Percentiles rank a stretch among this genome's conserved stretches.
Conservation (phyloP, 805 yeast genomes). For the Suhomyces vadensis region DNA sequence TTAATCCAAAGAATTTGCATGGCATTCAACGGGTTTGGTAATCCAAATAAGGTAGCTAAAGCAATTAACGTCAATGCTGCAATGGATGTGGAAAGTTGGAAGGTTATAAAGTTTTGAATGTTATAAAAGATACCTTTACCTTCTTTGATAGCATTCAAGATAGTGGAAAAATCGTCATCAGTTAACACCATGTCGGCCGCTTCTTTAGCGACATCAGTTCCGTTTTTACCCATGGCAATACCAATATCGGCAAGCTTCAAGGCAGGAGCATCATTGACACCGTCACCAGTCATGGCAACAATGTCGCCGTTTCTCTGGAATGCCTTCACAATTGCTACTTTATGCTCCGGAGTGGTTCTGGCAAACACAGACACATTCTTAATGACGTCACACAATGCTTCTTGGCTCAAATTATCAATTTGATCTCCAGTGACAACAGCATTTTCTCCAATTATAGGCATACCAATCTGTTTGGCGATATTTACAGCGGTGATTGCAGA, state of each 20-base stretch:
- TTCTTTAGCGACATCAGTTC: constrained; percentile 98
- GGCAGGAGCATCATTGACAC: constrained; percentile 99
- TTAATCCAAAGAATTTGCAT: constrained; percentile 99
- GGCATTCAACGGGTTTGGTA: constrained; percentile 94
- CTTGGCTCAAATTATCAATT: constrained; percentile 71
- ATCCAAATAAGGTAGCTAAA: constrained; percentile 77
- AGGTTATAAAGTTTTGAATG: constrained; percentile 91
- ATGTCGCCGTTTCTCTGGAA: constrained; percentile 88
- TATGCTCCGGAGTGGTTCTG: constrained; percentile 93
- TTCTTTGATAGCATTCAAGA: constrained; percentile 76
- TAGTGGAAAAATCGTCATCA: constrained; percentile 95
- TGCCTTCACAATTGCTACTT: constrained; percentile 85
- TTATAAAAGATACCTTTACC: constrained; percentile 97
- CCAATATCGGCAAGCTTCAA: constrained; percentile 94
- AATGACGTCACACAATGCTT: constrained; percentile 71
- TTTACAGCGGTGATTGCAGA: constrained; percentile 82
- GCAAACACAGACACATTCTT: constrained; percentile 87
- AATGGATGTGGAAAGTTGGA: constrained; percentile 93
- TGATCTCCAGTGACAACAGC: constrained; percentile 85
- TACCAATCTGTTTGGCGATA: constrained; percentile 88
- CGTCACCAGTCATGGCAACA: constrained; percentile 99
- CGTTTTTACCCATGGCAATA: constrained; percentile 88
- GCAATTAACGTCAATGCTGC: constrained; percentile 93
- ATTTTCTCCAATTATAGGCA: constrained; percentile 65
- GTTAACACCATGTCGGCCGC: constrained; percentile 98